Conservation (phyloP, 306 rosid genomes). For the Vigna nakashimae region DNA sequence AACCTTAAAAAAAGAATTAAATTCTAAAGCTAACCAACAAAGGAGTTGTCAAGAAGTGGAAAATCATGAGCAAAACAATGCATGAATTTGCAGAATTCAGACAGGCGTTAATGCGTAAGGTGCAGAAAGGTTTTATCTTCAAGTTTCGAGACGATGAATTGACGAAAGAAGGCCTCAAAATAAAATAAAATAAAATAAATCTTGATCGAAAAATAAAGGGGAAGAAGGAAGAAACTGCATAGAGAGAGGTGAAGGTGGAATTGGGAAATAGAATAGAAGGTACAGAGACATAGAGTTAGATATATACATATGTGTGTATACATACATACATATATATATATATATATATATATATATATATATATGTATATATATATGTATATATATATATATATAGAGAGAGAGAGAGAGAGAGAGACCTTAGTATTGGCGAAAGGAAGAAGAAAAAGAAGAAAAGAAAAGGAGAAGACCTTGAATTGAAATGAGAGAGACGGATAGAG, state of each 20-base stretch:
- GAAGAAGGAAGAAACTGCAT: not conserved
- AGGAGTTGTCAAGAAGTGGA: not conserved
- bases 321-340: too few species aligned
- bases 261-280: not conserved
- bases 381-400: too few species aligned
- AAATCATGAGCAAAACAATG: not conserved
- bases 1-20: not conserved
- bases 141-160: not conserved
- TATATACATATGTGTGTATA: too few species aligned
- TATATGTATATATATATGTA: too few species aligned
- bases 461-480: not conserved
- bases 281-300: not conserved
- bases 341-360: too few species aligned
- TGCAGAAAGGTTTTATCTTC: not conserved
- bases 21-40: slow-evolving; percentile 21
- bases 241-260: slow-evolving; percentile 1
- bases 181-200: not conserved
- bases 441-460: not conserved
- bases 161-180: not conserved
- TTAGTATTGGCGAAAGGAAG: not conserved
- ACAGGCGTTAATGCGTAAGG: not conserved
- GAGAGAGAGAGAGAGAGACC: not conserved
- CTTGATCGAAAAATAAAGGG: not conserved
- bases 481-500: not conserved
- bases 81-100: slow-evolving; percentile 12